A percentile compares a stretch with the other conserved stretches of the same genome.
Conservation (phyloP, 148 eudicot species). For the Mesembryanthemum crystallinum region DNA sequence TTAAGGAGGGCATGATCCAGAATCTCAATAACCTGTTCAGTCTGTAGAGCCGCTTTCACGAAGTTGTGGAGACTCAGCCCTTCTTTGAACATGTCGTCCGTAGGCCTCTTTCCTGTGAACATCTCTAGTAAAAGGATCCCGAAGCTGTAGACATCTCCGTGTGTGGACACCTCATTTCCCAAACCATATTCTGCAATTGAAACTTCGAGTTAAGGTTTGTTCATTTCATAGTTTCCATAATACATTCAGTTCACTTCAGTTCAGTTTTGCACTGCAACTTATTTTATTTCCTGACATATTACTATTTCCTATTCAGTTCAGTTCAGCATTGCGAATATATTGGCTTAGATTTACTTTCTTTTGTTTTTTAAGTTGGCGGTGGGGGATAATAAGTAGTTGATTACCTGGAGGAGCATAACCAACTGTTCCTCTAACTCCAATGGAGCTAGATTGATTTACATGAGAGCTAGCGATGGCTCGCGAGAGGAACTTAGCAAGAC, state of each 20-base stretch:
- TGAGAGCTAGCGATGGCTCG: constrained; percentile 1
- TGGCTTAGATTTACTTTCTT: too few species aligned
- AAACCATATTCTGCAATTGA: constrained; percentile 25
- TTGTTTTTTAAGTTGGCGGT: too few species aligned
- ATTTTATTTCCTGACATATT: too few species aligned
- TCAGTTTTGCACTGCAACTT: too few species aligned
- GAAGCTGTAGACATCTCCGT: constrained; percentile 31
- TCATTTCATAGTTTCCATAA: too few species aligned
- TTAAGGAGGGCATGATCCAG: constrained; percentile 11
- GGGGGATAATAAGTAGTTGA: background rate
- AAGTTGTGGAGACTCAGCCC: constrained; percentile 19
- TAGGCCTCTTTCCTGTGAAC: constrained; percentile 30
- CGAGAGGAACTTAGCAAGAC: constrained; percentile 31
- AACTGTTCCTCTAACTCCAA: constrained; percentile 23
- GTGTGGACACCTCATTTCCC: constrained; percentile 25
- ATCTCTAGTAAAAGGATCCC: constrained; percentile 28
- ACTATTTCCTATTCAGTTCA: too few species aligned
- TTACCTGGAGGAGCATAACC: constrained; percentile 32
- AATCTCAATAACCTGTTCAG: constrained; percentile 16
- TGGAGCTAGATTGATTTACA: constrained; percentile 11
- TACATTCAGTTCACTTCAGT: too few species aligned
- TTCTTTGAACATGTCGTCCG: constrained; percentile 14
- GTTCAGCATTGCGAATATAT: too few species aligned
- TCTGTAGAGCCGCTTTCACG: constrained; percentile 14
- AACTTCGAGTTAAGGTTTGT: background rate